A percentile compares a stretch with the other conserved stretches of the same genome.
Evolutionary conservation across 2,329 filamentous ascomycete genomes (phyloP).

Genomic region (Cytospora piceae): DNA sequence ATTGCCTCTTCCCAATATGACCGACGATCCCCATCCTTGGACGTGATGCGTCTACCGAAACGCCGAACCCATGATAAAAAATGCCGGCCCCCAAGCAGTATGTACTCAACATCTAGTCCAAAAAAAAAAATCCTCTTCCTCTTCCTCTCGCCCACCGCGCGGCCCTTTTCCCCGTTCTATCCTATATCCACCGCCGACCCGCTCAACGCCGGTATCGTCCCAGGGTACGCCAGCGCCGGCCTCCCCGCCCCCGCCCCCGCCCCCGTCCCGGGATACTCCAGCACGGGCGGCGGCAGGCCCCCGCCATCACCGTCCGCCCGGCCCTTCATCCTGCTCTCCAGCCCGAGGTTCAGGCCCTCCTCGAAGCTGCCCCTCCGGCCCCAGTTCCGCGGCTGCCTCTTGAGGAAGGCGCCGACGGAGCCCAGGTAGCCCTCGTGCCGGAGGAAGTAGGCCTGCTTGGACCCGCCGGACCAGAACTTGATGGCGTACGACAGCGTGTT

Average conservation of each 20-base stretch:
- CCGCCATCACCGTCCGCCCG: constrained; percentile 15
- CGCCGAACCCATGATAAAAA: constrained; percentile 3
- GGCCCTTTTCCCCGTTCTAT: neutral
- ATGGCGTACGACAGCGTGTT: constrained; percentile 97
- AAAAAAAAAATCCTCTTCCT: neutral
- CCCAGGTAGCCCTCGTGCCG: constrained; percentile 96
- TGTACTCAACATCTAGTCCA: neutral
- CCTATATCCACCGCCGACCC: neutral
- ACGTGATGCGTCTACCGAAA: neutral
- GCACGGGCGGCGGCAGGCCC: constrained; percentile 1
- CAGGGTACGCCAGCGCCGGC: constrained; percentile 8
- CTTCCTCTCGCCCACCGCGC: neutral
- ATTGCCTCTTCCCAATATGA: neutral
- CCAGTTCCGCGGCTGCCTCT: constrained; percentile 89
- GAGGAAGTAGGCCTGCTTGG: constrained; percentile 94
- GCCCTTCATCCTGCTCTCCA: constrained; percentile 39
- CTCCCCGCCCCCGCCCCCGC: neutral
- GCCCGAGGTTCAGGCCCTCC: constrained; percentile 38
- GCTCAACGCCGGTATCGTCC: neutral
- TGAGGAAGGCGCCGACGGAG: constrained; percentile 90
- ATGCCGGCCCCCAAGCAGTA: neutral
- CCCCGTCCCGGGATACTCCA: constrained; percentile 25
- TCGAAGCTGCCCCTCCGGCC: constrained; percentile 81
- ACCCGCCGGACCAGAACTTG: constrained; percentile 91
- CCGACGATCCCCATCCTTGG: neutral